Base-by-base conservation (phyloP, 495 filamentous ascomycete genomes). In the Talaromyces trachyspermus region DNA sequence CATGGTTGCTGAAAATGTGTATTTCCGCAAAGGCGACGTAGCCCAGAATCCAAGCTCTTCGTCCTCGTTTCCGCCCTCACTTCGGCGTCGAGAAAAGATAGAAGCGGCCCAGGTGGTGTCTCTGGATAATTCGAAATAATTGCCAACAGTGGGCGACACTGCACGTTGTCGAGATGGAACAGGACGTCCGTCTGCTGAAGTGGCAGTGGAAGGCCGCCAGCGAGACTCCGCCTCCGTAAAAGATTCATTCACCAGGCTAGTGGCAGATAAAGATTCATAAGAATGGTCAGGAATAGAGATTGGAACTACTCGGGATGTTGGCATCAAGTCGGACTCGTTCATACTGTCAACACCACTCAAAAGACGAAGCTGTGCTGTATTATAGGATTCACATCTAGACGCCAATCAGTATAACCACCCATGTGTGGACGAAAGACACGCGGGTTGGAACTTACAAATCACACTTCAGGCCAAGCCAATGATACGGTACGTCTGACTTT, bases 391-490 rank as follows among this genome's bases (percentile, higher is more conserved):
- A 59, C 88, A 91, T 40, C 75, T 77, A 36, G 6, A 11, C 27
- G 11, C 5, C 9, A 6, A 46, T 70, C 39, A 67, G 59, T 50
- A 35, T 36, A 12, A 11, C 8, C 26, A 11, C 18, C 11, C 44
- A 3, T 19, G 4, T 35, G 11, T 9, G 18, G 4, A 6, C 26
- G 11, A 32, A 9, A 4, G 20, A 19, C 42, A 4, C 9, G n/a
- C 0, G 26, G 12, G 7, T 2, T 10, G 27, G 11, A 22, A 62
- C 73, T 58, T 58, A 84, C 66, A 88, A 76, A 20, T 79, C 80
- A 63, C 92, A 99, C 67, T 90, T 95, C 20, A 94, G 72, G 4
- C 92, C 92, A 14, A 97, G 68, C 88, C 94, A 99, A 61, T 99
- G 92, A 57, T 94, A 99, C 35, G 79, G 75, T 15, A 89, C 87